Evolutionary conservation across 345 rosid genomes (phyloP).

Genomic region (Aquilaria malaccensis): DNA sequence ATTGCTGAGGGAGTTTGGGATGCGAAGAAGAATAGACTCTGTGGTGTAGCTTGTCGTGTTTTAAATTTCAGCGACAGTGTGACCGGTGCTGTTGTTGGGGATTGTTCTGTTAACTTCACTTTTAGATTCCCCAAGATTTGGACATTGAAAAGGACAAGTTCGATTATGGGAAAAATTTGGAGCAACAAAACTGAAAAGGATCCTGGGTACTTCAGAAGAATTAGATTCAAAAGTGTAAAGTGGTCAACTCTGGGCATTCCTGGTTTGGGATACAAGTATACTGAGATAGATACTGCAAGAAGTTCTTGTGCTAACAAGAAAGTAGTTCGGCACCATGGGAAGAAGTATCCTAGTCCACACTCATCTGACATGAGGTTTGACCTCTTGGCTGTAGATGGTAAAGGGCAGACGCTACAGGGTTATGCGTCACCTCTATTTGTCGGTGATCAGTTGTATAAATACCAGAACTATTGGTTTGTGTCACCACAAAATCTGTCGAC

Average conservation of each 20-base stretch:
- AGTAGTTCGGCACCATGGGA: slow-evolving; percentile 33
- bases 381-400: slow-evolving; percentile 36
- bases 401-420: slow-evolving; percentile 38
- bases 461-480: slow-evolving; percentile 4
- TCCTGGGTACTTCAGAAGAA: slow-evolving; percentile 34
- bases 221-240: slow-evolving; percentile 37
- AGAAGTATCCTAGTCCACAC: slow-evolving; percentile 42
- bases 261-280: slow-evolving; percentile 50
- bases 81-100: slow-evolving; percentile 41
- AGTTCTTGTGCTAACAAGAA: slow-evolving; percentile 33
- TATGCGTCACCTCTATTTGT: slow-evolving; percentile 59
- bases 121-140: slow-evolving; percentile 50
- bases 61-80: slow-evolving; percentile 39
- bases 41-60: slow-evolving; percentile 61
- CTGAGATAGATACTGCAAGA: slow-evolving; percentile 31
- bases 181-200: slow-evolving; percentile 41
- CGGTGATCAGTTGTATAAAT: slow-evolving; percentile 34
- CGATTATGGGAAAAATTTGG: slow-evolving; percentile 52
- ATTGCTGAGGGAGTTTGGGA: slow-evolving; percentile 85
- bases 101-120: slow-evolving; percentile 62
- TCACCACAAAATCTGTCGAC: slow-evolving; percentile 6
- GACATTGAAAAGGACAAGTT: slow-evolving; percentile 38
- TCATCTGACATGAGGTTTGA: slow-evolving; percentile 68
- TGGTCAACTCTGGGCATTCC: slow-evolving; percentile 23
- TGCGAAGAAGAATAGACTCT: slow-evolving; percentile 43